Percentiles rank a stretch among this genome's conserved stretches.
Evolutionary conservation across 1,284 basidiomycete genomes (phyloP).

Genomic region (Trametes sp.): DNA sequence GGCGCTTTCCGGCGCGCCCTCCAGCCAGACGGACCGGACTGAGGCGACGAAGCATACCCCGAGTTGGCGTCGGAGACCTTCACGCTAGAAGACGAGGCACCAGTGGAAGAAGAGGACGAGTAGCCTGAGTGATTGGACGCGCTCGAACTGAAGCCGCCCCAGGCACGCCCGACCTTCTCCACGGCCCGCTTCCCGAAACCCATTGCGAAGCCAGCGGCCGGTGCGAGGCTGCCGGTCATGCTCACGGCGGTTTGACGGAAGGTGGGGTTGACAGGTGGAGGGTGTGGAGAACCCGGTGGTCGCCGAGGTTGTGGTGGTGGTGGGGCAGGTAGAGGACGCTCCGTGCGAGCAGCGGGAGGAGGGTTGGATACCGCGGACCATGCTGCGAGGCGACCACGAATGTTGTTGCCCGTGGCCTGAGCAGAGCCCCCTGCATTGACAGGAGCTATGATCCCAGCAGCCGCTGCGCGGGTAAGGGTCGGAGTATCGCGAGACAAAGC

Average conservation of each 20-base stretch:
- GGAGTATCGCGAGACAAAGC: conserved; percentile 43
- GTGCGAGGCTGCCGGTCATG: conserved; percentile 68
- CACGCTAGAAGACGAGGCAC: conserved; percentile 8
- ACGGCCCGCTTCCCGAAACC: conserved; percentile 68
- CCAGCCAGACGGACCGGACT: conserved; percentile 40
- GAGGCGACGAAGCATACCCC: conserved; percentile 49
- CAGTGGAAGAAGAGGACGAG: conserved; percentile 45
- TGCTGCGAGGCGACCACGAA: conserved; percentile 58
- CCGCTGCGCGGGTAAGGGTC: conserved; percentile 49
- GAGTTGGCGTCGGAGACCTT: conserved; percentile 34
- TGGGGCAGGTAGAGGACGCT: conserved; percentile 31
- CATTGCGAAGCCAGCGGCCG: conserved; percentile 71
- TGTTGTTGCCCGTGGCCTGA: conserved; percentile 49
- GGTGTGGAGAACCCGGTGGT: conserved; percentile 36
- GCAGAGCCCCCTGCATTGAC: conserved; percentile 42
- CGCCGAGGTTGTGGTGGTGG: conserved; percentile 39
- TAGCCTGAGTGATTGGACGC: conserved; percentile 47
- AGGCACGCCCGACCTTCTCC: conserved; percentile 60
- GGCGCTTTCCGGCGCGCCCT: conserved; percentile 59
- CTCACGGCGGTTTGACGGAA: conserved; percentile 74
- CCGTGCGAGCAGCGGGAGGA: conserved; percentile 32
- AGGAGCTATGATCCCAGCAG: conserved; percentile 51
- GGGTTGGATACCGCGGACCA: conserved; percentile 50
- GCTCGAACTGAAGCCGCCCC: conserved; percentile 47
- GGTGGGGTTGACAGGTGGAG: conserved; percentile 41